A percentile compares a stretch with the other conserved stretches of the same genome.
Conservation (phyloP, 2,329 filamentous ascomycete species). For the Pezicula carpinea region DNA sequence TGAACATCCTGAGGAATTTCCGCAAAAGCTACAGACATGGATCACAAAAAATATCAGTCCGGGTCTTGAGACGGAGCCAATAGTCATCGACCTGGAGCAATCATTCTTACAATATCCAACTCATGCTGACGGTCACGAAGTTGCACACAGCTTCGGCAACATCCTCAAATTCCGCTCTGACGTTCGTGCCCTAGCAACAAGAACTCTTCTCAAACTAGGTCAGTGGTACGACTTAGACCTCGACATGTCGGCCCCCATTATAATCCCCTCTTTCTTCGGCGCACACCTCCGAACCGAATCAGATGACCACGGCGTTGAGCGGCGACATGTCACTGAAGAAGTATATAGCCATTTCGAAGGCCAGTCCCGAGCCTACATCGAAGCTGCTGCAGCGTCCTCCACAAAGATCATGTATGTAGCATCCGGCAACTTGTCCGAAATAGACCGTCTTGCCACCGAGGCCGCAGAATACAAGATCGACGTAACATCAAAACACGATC, state of each 20-base stretch:
- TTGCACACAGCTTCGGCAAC: slow-evolving; percentile 34
- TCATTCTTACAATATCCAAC: slow-evolving; percentile 35
- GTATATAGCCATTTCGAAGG: slow-evolving; percentile 26
- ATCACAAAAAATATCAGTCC: slow-evolving; percentile 1
- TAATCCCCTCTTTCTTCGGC: slow-evolving; percentile 30
- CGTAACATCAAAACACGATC: slow-evolving; percentile 38
- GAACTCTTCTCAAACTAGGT: slow-evolving; percentile 27
- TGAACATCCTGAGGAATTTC: slow-evolving; percentile 5
- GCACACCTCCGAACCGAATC: slow-evolving; percentile 33
- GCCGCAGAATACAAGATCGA: slow-evolving; percentile 31
- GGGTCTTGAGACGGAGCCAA: not conserved
- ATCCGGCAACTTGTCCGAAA: slow-evolving; percentile 34
- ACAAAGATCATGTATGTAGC: slow-evolving; percentile 37
- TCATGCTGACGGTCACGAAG: slow-evolving; percentile 29
- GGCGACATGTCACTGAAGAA: slow-evolving; percentile 26
- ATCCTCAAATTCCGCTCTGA: slow-evolving; percentile 31
- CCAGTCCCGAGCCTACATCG: slow-evolving; percentile 34
- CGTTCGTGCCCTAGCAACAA: slow-evolving; percentile 26
- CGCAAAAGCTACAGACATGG: slow-evolving; percentile 5
- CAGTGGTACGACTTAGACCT: slow-evolving; percentile 22
- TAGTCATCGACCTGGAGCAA: slow-evolving; percentile 36
- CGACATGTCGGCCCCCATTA: slow-evolving; percentile 24
- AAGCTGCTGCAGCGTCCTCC: slow-evolving; percentile 26
- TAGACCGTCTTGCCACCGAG: slow-evolving; percentile 31
- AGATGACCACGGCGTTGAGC: slow-evolving; percentile 24